Evolutionary conservation across 352 stramenopile species (phyloP).

Genomic region (Phytophthora citrophthora): DNA sequence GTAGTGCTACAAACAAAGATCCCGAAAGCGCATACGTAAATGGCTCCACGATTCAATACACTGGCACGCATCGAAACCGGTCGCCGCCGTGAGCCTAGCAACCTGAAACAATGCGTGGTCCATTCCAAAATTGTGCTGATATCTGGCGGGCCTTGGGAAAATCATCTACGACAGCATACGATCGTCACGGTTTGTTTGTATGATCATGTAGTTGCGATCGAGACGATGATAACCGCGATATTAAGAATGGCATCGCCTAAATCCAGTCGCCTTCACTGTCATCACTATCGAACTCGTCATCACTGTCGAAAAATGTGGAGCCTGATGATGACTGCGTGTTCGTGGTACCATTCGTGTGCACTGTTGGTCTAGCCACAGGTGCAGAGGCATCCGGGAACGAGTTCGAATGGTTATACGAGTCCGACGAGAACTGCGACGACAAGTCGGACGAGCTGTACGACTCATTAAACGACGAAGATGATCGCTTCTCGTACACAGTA

Average conservation of each 20-base stretch:
- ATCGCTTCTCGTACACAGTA: constrained; percentile 40
- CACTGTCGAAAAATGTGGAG: constrained; percentile 59
- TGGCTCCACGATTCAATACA: constrained; percentile 1
- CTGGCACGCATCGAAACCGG: background rate
- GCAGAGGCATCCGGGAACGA: constrained; percentile 38
- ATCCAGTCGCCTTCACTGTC: constrained; percentile 85
- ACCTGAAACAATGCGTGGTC: background rate
- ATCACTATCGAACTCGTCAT: constrained; percentile 61
- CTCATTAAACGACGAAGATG: constrained; percentile 37
- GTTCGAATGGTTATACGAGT: constrained; percentile 34
- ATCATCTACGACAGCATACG: constrained; percentile 3
- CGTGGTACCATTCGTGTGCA: constrained; percentile 19
- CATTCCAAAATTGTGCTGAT: constrained; percentile 22
- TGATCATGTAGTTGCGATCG: constrained; percentile 6
- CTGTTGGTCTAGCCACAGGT: constrained; percentile 21
- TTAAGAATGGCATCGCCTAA: constrained; percentile 29
- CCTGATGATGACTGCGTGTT: constrained; percentile 30
- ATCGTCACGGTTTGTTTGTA: constrained; percentile 18
- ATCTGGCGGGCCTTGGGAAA: constrained; percentile 4
- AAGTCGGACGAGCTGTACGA: constrained; percentile 41
- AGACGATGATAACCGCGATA: constrained; percentile 4
- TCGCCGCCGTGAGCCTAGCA: background rate
- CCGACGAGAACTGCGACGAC: constrained; percentile 32
- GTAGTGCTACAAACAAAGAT: constrained; percentile 25
- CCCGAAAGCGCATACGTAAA: constrained; percentile 1